Evolutionary conservation across 1,139 yeast species (phyloP).

Genomic region (Candida smagusa): DNA sequence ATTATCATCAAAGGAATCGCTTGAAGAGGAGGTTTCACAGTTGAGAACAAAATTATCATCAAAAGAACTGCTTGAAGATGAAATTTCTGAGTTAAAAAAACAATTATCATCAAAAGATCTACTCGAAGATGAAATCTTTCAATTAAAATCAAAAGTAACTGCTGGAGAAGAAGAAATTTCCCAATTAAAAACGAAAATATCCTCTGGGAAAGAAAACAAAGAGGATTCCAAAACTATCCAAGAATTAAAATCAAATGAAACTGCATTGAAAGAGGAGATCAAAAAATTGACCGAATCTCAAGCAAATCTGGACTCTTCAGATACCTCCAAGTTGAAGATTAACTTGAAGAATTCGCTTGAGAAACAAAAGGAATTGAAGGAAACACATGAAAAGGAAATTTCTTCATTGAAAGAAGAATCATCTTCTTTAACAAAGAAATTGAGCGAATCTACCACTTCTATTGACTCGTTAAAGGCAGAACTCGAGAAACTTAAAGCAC

Average conservation of each 20-base stretch:
- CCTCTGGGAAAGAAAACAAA: too few species aligned
- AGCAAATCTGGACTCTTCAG: too few species aligned
- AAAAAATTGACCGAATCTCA: too few species aligned
- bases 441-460: neutral
- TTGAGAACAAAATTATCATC: neutral
- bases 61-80: constrained; percentile 1
- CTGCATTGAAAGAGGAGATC: too few species aligned
- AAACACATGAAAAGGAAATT: neutral
- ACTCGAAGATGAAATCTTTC: too few species aligned
- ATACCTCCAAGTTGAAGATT: neutral
- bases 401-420: neutral
- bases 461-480: neutral
- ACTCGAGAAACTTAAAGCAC: neutral
- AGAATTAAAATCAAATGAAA: too few species aligned
- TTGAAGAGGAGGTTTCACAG: neutral
- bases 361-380: neutral
- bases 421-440: neutral
- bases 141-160: too few species aligned
- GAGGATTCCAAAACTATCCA: too few species aligned
- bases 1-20: constrained; percentile 1
- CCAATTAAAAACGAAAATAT: too few species aligned
- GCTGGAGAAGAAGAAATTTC: too few species aligned
- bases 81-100: neutral
- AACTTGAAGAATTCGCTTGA: neutral
- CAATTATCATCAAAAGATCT: too few species aligned